A percentile compares a stretch with the other conserved stretches of the same genome.
Evolutionary conservation across 2,329 filamentous ascomycete genomes (phyloP).

Genomic region (Phaeosphaeriaceae sp.): DNA sequence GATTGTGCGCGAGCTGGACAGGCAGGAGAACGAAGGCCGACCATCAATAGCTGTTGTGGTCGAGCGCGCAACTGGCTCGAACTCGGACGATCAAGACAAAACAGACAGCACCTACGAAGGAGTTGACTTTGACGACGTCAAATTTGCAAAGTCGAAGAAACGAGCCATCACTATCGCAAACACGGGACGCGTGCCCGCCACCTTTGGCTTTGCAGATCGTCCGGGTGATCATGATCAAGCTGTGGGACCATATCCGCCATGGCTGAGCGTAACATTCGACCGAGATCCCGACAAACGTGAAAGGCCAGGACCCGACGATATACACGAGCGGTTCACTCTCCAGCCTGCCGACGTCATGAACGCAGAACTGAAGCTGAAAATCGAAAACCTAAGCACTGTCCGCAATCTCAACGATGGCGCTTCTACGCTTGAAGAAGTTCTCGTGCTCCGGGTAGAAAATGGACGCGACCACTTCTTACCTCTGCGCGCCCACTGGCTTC

Average conservation of each 20-base stretch:
- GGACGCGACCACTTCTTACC: slow-evolving; percentile 94
- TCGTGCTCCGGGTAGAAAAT: slow-evolving; percentile 81
- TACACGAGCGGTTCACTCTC: slow-evolving; percentile 66
- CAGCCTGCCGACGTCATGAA: slow-evolving; percentile 84
- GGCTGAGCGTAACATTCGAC: slow-evolving; percentile 75
- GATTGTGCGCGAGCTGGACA: slow-evolving; percentile 85
- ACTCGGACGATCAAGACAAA: slow-evolving; percentile 28
- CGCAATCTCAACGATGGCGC: slow-evolving; percentile 74
- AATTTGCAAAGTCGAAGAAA: slow-evolving; percentile 70
- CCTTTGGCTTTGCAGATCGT: slow-evolving; percentile 79
- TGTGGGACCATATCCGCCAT: slow-evolving; percentile 61
- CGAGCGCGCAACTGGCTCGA: slow-evolving; percentile 58
- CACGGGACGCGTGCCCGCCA: slow-evolving; percentile 82
- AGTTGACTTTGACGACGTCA: slow-evolving; percentile 80
- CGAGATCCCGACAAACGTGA: slow-evolving; percentile 53
- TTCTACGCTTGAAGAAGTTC: slow-evolving; percentile 77
- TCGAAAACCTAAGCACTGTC: slow-evolving; percentile 70
- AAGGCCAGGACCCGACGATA: slow-evolving; percentile 34
- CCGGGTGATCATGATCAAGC: slow-evolving; percentile 59
- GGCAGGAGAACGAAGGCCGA: slow-evolving; percentile 87
- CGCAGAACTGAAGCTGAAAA: slow-evolving; percentile 70
- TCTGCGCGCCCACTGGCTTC: slow-evolving; percentile 77
- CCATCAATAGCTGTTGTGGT: slow-evolving; percentile 84
- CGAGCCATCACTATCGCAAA: slow-evolving; percentile 86
- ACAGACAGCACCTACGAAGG: slow-evolving; percentile 57